Percentiles rank a stretch among this genome's conserved stretches.
Evolutionary conservation across 148 eudicot genomes (phyloP).

Genomic region (Camellia granthamiana): DNA sequence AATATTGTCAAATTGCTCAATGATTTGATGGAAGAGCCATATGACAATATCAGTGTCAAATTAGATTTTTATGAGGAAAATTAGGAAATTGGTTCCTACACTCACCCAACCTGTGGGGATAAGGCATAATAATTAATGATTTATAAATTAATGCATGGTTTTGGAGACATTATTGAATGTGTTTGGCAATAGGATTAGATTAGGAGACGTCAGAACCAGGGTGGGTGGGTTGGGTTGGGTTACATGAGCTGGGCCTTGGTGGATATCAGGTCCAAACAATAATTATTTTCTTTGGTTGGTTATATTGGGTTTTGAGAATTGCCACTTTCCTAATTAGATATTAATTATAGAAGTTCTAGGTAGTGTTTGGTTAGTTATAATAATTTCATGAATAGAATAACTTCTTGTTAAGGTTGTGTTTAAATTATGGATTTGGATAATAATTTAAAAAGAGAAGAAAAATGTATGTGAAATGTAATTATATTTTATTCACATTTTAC

Average conservation of each 20-base stretch:
- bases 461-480: too few species aligned
- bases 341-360: too few species aligned
- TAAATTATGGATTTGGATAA: too few species aligned
- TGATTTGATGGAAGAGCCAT: background rate
- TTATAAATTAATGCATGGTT: too few species aligned
- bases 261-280: background rate
- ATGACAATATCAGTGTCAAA: background rate
- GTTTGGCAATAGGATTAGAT: background rate
- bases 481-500: too few species aligned
- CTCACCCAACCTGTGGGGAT: background rate
- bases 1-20: background rate
- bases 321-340: background rate
- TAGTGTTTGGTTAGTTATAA: too few species aligned
- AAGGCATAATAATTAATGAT: too few species aligned
- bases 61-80: background rate
- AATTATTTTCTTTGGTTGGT: background rate
- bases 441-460: too few species aligned
- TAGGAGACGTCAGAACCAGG: background rate
- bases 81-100: background rate
- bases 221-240: background rate
- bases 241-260: slow-evolving; percentile 5
- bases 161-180: too few species aligned
- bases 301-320: background rate
- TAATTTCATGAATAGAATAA: too few species aligned
- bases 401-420: too few species aligned